Evolutionary conservation across 2,329 filamentous ascomycete genomes (phyloP).

Genomic region (Chalaropsis thielavioides): DNA sequence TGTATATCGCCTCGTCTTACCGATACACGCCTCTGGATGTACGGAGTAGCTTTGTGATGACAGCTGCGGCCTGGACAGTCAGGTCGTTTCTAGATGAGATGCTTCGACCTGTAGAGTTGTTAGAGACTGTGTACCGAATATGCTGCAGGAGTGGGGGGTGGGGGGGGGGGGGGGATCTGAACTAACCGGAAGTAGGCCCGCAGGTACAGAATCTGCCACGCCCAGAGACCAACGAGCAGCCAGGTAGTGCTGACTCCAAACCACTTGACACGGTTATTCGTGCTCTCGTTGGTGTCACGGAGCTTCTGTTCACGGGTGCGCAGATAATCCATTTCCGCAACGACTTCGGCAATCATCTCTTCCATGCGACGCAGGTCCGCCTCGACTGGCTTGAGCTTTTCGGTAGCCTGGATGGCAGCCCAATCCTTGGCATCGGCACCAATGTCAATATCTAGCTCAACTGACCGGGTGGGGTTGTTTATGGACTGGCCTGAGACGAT

Average conservation of each 20-base stretch:
- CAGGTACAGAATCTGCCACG: slow-evolving; percentile 95
- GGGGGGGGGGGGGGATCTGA: too few species aligned
- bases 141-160: slow-evolving; percentile 9
- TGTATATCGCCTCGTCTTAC: background rate
- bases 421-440: slow-evolving; percentile 96
- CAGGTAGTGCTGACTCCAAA: slow-evolving; percentile 91
- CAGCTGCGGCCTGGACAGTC: background rate
- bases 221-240: slow-evolving; percentile 75
- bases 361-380: slow-evolving; percentile 86
- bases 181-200: slow-evolving; percentile 79
- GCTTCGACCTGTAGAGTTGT: slow-evolving; percentile 42
- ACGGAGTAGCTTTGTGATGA: background rate
- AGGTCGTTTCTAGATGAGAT: slow-evolving; percentile 42
- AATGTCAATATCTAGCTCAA: slow-evolving; percentile 92
- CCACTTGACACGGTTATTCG: slow-evolving; percentile 97
- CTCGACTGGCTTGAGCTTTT: slow-evolving; percentile 96
- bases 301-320: slow-evolving; percentile 82
- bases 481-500: slow-evolving; percentile 21
- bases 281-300: slow-evolving; percentile 98
- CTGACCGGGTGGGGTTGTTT: slow-evolving; percentile 46
- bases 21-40: background rate
- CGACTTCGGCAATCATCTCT: slow-evolving; percentile 78
- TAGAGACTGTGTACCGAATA: slow-evolving; percentile 2
- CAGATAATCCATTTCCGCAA: slow-evolving; percentile 92
- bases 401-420: slow-evolving; percentile 86